phyloP scores from a whole-genome alignment of 2,329 filamentous ascomycete genomes.

The Exophiala xenobiotica region DNA sequence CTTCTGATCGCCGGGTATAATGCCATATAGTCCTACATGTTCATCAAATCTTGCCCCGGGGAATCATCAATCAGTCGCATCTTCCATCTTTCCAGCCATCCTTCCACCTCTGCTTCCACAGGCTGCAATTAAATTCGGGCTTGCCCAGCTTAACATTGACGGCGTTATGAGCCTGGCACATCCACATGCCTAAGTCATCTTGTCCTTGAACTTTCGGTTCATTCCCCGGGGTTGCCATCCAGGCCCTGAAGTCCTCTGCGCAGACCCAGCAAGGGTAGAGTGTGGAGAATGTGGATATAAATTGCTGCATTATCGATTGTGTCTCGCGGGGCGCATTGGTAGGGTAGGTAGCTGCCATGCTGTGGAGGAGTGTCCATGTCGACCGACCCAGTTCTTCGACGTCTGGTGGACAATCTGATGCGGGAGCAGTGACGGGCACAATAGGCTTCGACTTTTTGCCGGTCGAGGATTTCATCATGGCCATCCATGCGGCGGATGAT shows the following conservation, averaged over 20 bases:
- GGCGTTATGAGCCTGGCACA: conserved; percentile 53
- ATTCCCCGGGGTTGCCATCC: conserved; percentile 67
- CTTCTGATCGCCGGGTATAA: not conserved
- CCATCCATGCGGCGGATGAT: conserved; percentile 47
- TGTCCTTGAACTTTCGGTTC: conserved; percentile 60
- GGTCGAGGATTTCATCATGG: conserved; percentile 42
- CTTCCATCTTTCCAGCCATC: conserved; percentile 75
- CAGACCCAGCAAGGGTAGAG: conserved; percentile 96
- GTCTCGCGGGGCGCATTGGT: conserved; percentile 63
- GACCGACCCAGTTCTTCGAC: conserved; percentile 82
- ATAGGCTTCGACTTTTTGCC: conserved; percentile 28
- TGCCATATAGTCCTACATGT: not conserved
- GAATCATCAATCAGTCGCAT: conserved; percentile 52
- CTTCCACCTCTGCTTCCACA: conserved; percentile 93
- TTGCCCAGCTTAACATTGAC: conserved; percentile 78
- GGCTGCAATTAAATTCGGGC: conserved; percentile 79
- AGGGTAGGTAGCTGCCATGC: conserved; percentile 85
- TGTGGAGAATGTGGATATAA: conserved; percentile 77
- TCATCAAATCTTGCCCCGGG: not conserved
- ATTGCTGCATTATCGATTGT: conserved; percentile 73
- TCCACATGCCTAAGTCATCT: conserved; percentile 49
- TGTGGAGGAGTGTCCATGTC: conserved; percentile 92
- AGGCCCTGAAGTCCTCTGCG: conserved; percentile 83
- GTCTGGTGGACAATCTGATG: conserved; percentile 78
- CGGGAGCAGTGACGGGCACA: conserved; percentile 25